phyloP scores from a whole-genome alignment of 257 asterid genomes.

The Jaltomata sinuosa region DNA sequence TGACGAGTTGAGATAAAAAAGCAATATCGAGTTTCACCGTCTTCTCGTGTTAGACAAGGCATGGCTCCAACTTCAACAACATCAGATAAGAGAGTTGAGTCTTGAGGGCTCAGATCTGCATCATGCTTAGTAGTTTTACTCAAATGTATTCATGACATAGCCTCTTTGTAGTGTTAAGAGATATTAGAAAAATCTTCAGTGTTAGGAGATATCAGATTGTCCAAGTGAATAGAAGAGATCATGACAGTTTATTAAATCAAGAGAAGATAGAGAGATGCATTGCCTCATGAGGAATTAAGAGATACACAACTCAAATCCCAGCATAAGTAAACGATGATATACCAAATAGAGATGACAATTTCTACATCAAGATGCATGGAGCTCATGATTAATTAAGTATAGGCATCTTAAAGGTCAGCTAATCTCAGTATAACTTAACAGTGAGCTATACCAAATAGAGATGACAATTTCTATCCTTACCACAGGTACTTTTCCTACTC shows the following conservation, averaged over 20 bases:
- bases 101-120: conserved; percentile 92
- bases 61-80: conserved; percentile 67
- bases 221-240: neutral
- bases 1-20: conserved; percentile 72
- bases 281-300: neutral
- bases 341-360: neutral
- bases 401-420: neutral
- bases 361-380: neutral
- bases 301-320: neutral
- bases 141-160: neutral
- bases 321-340: neutral
- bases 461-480: neutral
- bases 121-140: neutral
- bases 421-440: neutral
- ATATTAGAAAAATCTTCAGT: neutral
- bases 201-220: neutral
- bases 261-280: neutral
- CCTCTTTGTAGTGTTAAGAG: neutral
- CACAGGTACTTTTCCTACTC: neutral
- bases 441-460: neutral
- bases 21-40: conserved; percentile 56
- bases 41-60: conserved; percentile 54
- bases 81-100: conserved; percentile 79
- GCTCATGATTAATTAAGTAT: neutral
- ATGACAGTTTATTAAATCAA: neutral